Conservation (phyloP, 2,329 filamentous ascomycete genomes). For the Eutypa lata region DNA sequence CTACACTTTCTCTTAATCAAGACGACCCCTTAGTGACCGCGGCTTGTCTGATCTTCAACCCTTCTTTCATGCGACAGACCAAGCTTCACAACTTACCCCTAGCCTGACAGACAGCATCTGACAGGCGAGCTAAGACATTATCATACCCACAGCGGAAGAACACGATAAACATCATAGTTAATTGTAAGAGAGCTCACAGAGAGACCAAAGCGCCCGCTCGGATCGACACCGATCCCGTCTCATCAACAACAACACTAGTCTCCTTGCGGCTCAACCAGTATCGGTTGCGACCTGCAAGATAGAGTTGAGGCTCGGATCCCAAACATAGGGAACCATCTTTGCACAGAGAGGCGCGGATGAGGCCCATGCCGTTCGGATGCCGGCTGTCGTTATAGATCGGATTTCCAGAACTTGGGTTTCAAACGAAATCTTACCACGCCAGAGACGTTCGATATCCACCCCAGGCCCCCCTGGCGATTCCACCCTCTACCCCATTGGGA, state of each 20-base stretch:
- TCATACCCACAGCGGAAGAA: slow-evolving; percentile 15
- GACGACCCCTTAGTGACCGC: slow-evolving; percentile 29
- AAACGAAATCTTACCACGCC: slow-evolving; percentile 37
- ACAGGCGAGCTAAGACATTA: slow-evolving; percentile 13
- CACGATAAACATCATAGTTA: slow-evolving; percentile 11
- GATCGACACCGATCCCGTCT: slow-evolving; percentile 14
- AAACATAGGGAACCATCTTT: slow-evolving; percentile 4
- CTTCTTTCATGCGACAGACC: slow-evolving; percentile 28
- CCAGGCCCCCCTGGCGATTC: slow-evolving; percentile 38
- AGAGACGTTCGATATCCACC: slow-evolving; percentile 38
- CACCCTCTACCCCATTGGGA: slow-evolving; percentile 36
- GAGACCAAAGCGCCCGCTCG: slow-evolving; percentile 8
- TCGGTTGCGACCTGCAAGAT: slow-evolving; percentile 6
- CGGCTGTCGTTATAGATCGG: slow-evolving; percentile 49
- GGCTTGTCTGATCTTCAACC: slow-evolving; percentile 35
- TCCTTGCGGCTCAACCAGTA: slow-evolving; percentile 14
- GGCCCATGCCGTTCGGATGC: slow-evolving; percentile 51
- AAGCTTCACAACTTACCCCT: slow-evolving; percentile 11
- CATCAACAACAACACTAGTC: slow-evolving; percentile 2
- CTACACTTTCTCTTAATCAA: slow-evolving; percentile 30
- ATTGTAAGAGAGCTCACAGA: slow-evolving; percentile 1
- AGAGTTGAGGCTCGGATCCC: slow-evolving; percentile 12
- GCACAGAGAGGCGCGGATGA: slow-evolving; percentile 18
- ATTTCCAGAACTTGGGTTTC: slow-evolving; percentile 49
- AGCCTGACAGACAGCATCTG: slow-evolving; percentile 1